Evolutionary conservation across 148 eudicot genomes (phyloP).

Genomic region (Suaeda aralocaspica): DNA sequence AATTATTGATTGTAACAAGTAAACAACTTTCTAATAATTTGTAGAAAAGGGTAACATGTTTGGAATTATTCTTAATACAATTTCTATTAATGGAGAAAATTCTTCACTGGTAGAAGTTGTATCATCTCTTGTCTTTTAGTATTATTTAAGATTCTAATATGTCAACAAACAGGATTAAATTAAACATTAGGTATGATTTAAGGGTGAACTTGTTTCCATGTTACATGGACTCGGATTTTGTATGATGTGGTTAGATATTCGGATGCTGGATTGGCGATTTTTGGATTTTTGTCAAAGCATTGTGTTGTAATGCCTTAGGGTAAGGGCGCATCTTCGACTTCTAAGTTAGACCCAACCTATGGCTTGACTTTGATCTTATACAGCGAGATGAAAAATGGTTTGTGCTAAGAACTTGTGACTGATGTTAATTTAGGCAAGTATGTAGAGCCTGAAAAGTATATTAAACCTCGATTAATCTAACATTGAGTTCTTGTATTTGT

Average conservation of each 20-base stretch:
- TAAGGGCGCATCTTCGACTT: no score
- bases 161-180: neutral
- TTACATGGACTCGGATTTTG: neutral
- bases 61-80: neutral
- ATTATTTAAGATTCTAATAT: neutral
- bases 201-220: neutral
- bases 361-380: neutral
- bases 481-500: neutral
- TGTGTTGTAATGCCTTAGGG: no score
- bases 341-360: neutral
- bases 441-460: neutral
- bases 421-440: neutral
- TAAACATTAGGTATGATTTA: neutral
- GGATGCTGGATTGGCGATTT: neutral
- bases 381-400: neutral
- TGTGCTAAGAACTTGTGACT: neutral
- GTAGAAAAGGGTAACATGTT: slow-evolving; percentile 5
- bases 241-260: slow-evolving; percentile 4
- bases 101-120: neutral
- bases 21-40: neutral
- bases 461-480: neutral
- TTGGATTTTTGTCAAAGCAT: neutral
- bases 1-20: neutral
- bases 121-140: slow-evolving; percentile 1
- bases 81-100: neutral